phyloP scores from a whole-genome alignment of 805 yeast species.

The Candida parachauliodes region DNA sequence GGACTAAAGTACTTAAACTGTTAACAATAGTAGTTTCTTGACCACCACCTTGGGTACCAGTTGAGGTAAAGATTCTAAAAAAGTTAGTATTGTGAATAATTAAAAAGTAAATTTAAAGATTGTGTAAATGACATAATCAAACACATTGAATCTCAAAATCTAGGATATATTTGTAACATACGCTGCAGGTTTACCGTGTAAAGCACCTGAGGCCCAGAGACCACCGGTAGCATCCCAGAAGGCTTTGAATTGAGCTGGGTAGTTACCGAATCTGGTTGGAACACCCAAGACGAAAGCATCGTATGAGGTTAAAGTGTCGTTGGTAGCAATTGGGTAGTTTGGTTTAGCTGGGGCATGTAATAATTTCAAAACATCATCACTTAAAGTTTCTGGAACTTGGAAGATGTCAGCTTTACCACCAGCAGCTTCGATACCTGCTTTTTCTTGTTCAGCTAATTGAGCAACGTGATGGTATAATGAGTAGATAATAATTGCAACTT shows the following conservation, averaged over 20 bases:
- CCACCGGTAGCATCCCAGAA: constrained; percentile 80
- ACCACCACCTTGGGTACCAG: constrained; percentile 80
- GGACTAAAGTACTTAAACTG: constrained; percentile 61
- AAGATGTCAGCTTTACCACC: constrained; percentile 68
- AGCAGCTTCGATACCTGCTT: constrained; percentile 65
- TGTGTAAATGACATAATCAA: too few relatives aligned
- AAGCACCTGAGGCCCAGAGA: constrained; percentile 64
- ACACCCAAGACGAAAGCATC: constrained; percentile 84
- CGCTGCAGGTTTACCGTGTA: constrained; percentile 74
- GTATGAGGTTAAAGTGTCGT: constrained; percentile 54
- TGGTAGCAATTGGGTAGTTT: constrained; percentile 56
- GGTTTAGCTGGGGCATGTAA: constrained; percentile 59
- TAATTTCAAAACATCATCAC: constrained; percentile 50
- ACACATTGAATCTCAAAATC: too few relatives aligned
- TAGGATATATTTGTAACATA: too few relatives aligned
- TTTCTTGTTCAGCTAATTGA: constrained; percentile 60
- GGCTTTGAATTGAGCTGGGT: constrained; percentile 74
- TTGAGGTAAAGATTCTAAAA: constrained; percentile 68
- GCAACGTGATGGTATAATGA: constrained; percentile 78
- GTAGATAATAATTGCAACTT: constrained; percentile 49
- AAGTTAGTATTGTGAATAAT: too few relatives aligned
- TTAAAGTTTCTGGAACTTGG: constrained; percentile 74
- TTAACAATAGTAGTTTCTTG: constrained; percentile 70
- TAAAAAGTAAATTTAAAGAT: too few relatives aligned
- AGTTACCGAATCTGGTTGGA: constrained; percentile 81